Evolutionary conservation across 257 asterid species (phyloP).

Genomic region (Solanum arcanum): DNA sequence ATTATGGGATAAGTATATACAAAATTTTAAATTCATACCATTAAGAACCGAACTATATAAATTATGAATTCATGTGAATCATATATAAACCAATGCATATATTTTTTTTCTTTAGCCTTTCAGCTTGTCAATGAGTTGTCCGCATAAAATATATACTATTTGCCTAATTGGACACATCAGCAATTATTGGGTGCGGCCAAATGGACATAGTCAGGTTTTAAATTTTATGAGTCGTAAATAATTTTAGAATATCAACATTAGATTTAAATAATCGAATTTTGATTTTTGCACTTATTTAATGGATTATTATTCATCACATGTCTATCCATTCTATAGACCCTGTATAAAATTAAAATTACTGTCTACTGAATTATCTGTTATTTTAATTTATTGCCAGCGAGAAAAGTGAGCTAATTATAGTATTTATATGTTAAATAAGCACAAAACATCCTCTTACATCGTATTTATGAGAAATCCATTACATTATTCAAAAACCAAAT

Average conservation of each 20-base stretch:
- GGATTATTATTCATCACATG: not conserved
- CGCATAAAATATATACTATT: not conserved
- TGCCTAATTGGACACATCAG: not conserved
- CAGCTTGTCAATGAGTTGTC: not conserved
- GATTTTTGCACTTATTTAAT: not conserved
- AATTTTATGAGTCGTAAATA: not conserved
- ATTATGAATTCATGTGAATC: fast-evolving
- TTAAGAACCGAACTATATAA: too few species aligned
- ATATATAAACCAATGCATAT: not conserved
- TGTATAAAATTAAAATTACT: not conserved
- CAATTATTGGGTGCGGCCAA: not conserved
- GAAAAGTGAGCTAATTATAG: too few species aligned
- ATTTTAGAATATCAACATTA: not conserved
- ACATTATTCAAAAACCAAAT: not conserved
- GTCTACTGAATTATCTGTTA: too few species aligned
- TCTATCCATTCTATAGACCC: not conserved
- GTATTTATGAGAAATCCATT: not conserved
- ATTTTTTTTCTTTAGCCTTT: not conserved
- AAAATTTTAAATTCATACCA: too few species aligned
- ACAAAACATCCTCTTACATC: not conserved
- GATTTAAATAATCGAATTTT: not conserved
- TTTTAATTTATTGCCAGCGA: too few species aligned
- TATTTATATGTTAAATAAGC: not conserved
- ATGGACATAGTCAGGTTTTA: not conserved
- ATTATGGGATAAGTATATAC: too few species aligned